Percentiles rank a stretch among this genome's conserved stretches.
Conservation (phyloP, 495 filamentous ascomycete species). For the Pyronema omphalodes region DNA sequence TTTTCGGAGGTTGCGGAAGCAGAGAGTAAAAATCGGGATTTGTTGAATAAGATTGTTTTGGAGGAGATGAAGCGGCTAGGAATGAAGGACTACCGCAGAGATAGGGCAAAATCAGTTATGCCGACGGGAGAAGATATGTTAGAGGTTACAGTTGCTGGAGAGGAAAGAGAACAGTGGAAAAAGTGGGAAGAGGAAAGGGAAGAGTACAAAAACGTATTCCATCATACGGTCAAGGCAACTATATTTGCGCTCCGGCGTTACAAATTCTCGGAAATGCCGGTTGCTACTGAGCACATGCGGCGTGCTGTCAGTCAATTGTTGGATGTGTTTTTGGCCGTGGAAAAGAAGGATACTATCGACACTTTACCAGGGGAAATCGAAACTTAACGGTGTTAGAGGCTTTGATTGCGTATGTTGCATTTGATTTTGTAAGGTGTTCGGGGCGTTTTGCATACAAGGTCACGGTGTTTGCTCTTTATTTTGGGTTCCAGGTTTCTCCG, state of each 20-base stretch:
- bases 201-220: slow-evolving; percentile 20
- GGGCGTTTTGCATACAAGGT: neutral
- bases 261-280: neutral
- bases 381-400: neutral
- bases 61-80: slow-evolving; percentile 17
- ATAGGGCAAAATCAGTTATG: slow-evolving; percentile 9
- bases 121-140: neutral
- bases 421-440: neutral
- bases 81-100: slow-evolving; percentile 14
- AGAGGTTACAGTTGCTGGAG: slow-evolving; percentile 6
- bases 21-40: neutral
- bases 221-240: slow-evolving; percentile 18
- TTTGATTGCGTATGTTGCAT: neutral
- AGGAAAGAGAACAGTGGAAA: slow-evolving; percentile 3
- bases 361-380: neutral
- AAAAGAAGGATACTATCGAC: neutral
- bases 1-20: neutral
- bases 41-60: slow-evolving; percentile 5
- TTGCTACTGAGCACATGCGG: slow-evolving; percentile 11
- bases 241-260: slow-evolving; percentile 11
- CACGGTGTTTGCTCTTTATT: neutral
- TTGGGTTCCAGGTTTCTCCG: too few species aligned
- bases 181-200: slow-evolving; percentile 19
- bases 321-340: slow-evolving; percentile 9
- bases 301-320: slow-evolving; percentile 13